A percentile compares a stretch with the other conserved stretches of the same genome.
Conservation (phyloP, 2,329 filamentous ascomycete species). For the Emmonsiellopsis sp. region DNA sequence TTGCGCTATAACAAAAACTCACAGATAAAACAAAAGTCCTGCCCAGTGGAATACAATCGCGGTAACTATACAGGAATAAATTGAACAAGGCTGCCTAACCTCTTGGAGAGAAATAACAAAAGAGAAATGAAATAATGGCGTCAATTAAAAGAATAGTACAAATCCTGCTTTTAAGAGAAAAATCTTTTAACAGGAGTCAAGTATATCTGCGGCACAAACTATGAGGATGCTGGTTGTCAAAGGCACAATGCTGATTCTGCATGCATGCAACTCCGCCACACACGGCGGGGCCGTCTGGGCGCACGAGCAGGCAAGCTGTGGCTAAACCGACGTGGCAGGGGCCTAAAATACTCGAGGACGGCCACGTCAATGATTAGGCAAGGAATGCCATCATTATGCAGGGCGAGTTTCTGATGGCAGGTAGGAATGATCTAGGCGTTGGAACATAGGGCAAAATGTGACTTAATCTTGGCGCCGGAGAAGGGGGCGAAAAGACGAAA, state of each 20-base stretch:
- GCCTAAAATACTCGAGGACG: constrained; percentile 6
- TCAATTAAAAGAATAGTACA: neutral
- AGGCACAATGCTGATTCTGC: constrained; percentile 3
- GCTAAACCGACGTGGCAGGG: constrained; percentile 4
- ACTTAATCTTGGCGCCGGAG: neutral
- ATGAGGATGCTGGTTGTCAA: neutral
- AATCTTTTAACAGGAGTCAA: neutral
- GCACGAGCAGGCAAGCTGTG: constrained; percentile 3
- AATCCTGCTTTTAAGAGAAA: neutral
- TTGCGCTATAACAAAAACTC: too few species aligned
- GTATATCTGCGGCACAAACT: neutral
- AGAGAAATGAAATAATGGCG: neutral
- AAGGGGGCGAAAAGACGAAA: neutral
- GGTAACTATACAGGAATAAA: too few species aligned
- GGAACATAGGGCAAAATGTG: neutral
- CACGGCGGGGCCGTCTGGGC: constrained; percentile 2
- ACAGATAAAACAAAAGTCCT: too few species aligned
- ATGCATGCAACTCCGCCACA: constrained; percentile 10
- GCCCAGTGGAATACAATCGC: too few species aligned
- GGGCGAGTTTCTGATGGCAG: neutral
- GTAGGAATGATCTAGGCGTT: neutral
- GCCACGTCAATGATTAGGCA: constrained; percentile 22
- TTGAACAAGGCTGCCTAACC: neutral
- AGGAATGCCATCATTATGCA: constrained; percentile 1
- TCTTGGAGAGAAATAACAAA: neutral